Percentiles rank a stretch among this genome's conserved stretches.
phyloP scores from a whole-genome alignment of 495 filamentous ascomycete species.

The Aspergillus hancockii region DNA sequence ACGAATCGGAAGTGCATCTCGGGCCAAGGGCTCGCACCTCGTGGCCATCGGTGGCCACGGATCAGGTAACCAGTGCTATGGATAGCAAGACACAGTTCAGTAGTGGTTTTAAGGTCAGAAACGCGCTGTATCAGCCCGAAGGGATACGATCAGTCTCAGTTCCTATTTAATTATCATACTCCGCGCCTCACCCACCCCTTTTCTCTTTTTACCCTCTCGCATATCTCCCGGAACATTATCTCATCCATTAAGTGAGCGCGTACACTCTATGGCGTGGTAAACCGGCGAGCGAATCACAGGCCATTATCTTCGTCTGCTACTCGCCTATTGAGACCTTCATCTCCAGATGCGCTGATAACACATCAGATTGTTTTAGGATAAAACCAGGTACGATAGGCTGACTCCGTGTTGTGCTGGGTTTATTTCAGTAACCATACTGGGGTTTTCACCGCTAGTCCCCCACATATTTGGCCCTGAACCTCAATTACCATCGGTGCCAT shows the following conservation, averaged over 20 bases:
- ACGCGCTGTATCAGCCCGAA: not conserved
- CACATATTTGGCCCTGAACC: not conserved
- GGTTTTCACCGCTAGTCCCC: not conserved
- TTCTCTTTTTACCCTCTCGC: not conserved
- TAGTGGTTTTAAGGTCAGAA: not conserved
- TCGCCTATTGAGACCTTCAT: not conserved
- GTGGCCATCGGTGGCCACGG: conserved; percentile 7
- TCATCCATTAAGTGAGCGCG: not conserved
- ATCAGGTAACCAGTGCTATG: not conserved
- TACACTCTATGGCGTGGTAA: not conserved
- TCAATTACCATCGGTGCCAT: not conserved
- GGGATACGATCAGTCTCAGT: not conserved
- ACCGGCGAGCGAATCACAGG: not conserved
- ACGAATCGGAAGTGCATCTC: not conserved
- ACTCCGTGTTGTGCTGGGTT: not conserved
- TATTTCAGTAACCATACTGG: not conserved
- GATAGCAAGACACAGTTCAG: not conserved
- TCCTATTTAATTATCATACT: not conserved
- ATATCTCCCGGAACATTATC: not conserved
- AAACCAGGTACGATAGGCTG: not conserved
- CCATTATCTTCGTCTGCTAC: not conserved
- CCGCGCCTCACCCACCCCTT: not conserved
- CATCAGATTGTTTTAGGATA: not conserved
- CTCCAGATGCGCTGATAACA: not conserved
- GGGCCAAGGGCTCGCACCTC: not conserved